Evolutionary conservation across 2,329 filamentous ascomycete genomes (phyloP).

Genomic region (Metarhizium album): DNA sequence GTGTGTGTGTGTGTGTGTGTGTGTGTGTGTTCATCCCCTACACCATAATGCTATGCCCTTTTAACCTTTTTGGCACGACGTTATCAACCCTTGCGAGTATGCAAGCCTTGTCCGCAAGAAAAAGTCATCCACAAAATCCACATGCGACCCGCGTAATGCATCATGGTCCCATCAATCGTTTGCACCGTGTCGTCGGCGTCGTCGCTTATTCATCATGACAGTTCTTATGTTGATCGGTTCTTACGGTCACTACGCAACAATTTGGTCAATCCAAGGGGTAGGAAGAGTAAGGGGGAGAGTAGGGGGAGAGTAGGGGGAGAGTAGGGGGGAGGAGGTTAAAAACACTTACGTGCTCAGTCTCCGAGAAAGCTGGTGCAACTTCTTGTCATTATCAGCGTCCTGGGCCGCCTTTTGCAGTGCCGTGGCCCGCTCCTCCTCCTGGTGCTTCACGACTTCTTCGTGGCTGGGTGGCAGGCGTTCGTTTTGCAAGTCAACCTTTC

Average conservation of each 20-base stretch:
- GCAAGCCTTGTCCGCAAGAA: background rate
- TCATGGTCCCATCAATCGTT: background rate
- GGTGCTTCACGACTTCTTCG: slow-evolving; percentile 79
- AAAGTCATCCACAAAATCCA: background rate
- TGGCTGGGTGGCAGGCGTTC: slow-evolving; percentile 86
- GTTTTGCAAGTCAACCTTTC: slow-evolving; percentile 95
- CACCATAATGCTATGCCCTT: background rate
- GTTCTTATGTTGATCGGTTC: slow-evolving; percentile 9
- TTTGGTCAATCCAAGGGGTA: too few species aligned
- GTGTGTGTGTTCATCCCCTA: background rate
- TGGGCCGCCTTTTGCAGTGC: slow-evolving; percentile 77
- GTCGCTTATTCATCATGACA: background rate
- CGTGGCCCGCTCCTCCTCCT: slow-evolving; percentile 67
- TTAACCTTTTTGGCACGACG: background rate
- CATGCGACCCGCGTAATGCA: background rate
- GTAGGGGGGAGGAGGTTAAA: too few species aligned
- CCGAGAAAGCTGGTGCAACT: slow-evolving; percentile 75
- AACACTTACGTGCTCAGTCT: slow-evolving; percentile 76
- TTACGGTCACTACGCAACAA: slow-evolving; percentile 22
- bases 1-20: too few species aligned
- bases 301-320: too few species aligned
- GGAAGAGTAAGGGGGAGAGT: too few species aligned
- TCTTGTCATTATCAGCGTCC: slow-evolving; percentile 86
- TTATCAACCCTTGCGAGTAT: background rate
- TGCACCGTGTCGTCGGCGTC: background rate